phyloP scores from a whole-genome alignment of 2,329 filamentous ascomycete genomes.

The Diaporthe helianthi region DNA sequence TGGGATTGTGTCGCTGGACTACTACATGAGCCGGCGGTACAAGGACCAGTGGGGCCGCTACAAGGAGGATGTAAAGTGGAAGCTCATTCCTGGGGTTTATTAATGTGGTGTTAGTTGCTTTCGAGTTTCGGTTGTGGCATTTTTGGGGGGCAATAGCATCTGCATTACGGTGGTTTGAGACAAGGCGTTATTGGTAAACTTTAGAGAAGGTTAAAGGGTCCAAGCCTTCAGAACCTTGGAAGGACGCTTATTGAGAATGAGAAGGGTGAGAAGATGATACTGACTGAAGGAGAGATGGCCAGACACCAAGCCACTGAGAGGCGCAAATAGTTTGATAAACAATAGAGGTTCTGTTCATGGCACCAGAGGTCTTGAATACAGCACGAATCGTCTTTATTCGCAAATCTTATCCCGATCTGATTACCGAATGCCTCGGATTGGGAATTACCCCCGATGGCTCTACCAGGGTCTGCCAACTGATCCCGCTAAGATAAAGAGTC shows the following conservation, averaged over 20 bases:
- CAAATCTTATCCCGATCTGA: not conserved
- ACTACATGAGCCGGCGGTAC: constrained; percentile 48
- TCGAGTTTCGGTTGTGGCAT: not conserved
- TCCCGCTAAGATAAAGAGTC: constrained; percentile 16
- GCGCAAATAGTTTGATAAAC: not conserved
- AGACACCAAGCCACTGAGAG: not conserved
- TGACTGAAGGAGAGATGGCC: too few relatives aligned
- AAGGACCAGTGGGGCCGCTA: constrained; percentile 49
- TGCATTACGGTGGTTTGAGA: constrained; percentile 10
- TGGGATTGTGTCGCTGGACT: constrained; percentile 44
- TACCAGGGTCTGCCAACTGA: not conserved
- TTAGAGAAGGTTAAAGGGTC: not conserved
- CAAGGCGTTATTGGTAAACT: not conserved
- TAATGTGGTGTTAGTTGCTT: constrained; percentile 31
- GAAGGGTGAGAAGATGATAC: not conserved
- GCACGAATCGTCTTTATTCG: not conserved
- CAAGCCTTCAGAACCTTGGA: not conserved
- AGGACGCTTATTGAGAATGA: not conserved
- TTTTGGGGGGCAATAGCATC: not conserved
- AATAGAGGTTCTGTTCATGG: not conserved
- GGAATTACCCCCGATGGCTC: not conserved
- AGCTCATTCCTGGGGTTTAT: constrained; percentile 48
- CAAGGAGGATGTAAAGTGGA: constrained; percentile 47
- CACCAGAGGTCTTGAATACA: not conserved
- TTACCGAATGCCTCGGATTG: not conserved